These are phyloP conservation scores for Hondaea fermentalgiana DNA, from an alignment of 108 stramenopile genomes.

Conservation along the genomic window DNA sequence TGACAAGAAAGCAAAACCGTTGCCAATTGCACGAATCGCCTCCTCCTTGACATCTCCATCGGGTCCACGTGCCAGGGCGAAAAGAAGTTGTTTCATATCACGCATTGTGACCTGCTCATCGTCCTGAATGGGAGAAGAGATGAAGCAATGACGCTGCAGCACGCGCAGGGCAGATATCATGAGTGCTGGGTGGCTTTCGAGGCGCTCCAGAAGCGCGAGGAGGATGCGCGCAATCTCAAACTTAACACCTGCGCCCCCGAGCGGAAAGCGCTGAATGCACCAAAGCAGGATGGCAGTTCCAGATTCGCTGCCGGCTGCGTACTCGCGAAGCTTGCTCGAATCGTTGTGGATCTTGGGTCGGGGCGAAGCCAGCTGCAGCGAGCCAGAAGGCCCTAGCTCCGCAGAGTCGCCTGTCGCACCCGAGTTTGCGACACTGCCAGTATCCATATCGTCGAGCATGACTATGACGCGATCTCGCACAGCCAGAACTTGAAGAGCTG, in stretches of 20 bases:
- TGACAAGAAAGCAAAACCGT: not conserved
- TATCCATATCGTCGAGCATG: not conserved
- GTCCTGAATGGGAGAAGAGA: not conserved
- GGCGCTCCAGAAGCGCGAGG: not conserved
- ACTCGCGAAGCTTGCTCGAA: not conserved
- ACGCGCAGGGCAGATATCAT: not conserved
- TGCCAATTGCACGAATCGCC: not conserved
- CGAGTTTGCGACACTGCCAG: not conserved
- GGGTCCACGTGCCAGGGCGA: not conserved
- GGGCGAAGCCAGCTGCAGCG: not conserved
- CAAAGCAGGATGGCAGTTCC: not conserved
- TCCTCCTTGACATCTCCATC: not conserved
- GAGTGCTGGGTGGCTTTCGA: not conserved
- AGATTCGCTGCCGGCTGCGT: not conserved
- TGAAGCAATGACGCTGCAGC: not conserved
- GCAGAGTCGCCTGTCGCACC: no score
- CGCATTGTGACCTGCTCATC: slow-evolving; percentile 11
- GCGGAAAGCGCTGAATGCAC: not conserved
- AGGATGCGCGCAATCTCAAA: not conserved
- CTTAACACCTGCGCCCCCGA: not conserved
- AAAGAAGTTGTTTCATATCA: not conserved
- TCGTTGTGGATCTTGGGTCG: not conserved
- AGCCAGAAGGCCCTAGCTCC: no score
- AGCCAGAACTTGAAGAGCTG: not conserved
- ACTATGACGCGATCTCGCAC: not conserved